A percentile compares a stretch with the other conserved stretches of the same genome.
These are phyloP conservation scores for Fusarium robinianum DNA, from an alignment of 2,329 filamentous ascomycete genomes.

Conservation along the genomic window DNA sequence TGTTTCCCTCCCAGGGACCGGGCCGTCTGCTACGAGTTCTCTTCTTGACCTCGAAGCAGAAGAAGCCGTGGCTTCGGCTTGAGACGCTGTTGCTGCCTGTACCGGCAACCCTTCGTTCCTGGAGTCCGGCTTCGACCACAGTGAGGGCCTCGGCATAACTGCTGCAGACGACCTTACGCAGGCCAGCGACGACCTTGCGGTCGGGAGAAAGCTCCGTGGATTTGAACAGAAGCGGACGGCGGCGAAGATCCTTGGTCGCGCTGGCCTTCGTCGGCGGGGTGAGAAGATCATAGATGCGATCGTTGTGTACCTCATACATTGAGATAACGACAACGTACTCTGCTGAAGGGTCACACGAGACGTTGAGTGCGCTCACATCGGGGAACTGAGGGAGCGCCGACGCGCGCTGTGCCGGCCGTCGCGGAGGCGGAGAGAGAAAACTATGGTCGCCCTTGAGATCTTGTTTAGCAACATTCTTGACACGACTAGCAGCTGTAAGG, in stretches of 20 bases:
- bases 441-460: conserved; percentile 56
- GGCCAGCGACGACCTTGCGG: conserved; percentile 89
- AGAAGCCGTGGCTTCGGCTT: conserved; percentile 93
- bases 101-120: conserved; percentile 84
- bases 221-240: conserved; percentile 90
- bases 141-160: conserved; percentile 82
- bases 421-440: conserved; percentile 54
- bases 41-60: conserved; percentile 94
- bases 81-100: conserved; percentile 93
- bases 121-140: conserved; percentile 86
- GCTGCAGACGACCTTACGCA: conserved; percentile 87
- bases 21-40: conserved; percentile 54
- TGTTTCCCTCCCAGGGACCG: conserved; percentile 73
- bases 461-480: conserved; percentile 55
- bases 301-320: conserved; percentile 99
- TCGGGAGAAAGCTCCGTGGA: conserved; percentile 85
- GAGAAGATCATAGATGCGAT: conserved; percentile 93
- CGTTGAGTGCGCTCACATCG: conserved; percentile 70
- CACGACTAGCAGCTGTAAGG: conserved; percentile 50
- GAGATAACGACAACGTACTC: conserved; percentile 90
- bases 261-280: conserved; percentile 64
- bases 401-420: conserved; percentile 68
- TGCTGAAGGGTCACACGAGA: conserved; percentile 63
- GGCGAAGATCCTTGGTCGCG: conserved; percentile 69
- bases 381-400: conserved; percentile 75